Evolutionary conservation across 2,329 filamentous ascomycete genomes (phyloP).

Genomic region (Xylaria digitata): DNA sequence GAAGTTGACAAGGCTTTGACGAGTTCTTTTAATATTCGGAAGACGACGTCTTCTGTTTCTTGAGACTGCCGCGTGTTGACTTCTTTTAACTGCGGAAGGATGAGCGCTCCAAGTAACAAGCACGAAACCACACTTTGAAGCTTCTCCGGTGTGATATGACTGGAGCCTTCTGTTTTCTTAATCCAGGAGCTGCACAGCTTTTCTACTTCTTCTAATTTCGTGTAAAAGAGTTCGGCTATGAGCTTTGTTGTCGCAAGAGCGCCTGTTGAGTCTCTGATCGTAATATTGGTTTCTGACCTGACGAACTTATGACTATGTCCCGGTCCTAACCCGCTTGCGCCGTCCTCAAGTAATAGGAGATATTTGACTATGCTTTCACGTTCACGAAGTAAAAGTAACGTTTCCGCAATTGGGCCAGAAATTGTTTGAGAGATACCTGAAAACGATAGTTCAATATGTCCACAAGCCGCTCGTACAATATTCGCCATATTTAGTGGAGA

Average conservation of each 20-base stretch:
- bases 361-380: slow-evolving; percentile 63
- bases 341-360: slow-evolving; percentile 63
- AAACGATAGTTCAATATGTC: slow-evolving; percentile 55
- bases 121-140: slow-evolving; percentile 65
- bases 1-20: slow-evolving; percentile 56
- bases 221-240: slow-evolving; percentile 64
- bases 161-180: slow-evolving; percentile 57
- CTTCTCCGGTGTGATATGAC: slow-evolving; percentile 63
- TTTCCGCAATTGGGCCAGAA: slow-evolving; percentile 62
- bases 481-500: slow-evolving; percentile 74
- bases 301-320: slow-evolving; percentile 18
- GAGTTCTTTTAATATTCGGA: slow-evolving; percentile 56
- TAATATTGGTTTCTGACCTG: slow-evolving; percentile 32
- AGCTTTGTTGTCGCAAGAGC: slow-evolving; percentile 62
- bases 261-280: slow-evolving; percentile 51
- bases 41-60: slow-evolving; percentile 59
- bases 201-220: slow-evolving; percentile 63
- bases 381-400: slow-evolving; percentile 59
- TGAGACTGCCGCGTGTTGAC: slow-evolving; percentile 61
- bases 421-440: slow-evolving; percentile 52
- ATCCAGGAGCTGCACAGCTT: slow-evolving; percentile 62
- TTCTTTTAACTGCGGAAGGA: slow-evolving; percentile 61
- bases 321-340: slow-evolving; percentile 28
- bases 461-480: slow-evolving; percentile 76
- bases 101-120: slow-evolving; percentile 57